Conservation (phyloP, 495 filamentous ascomycete species). For the Cenococcum geophilum region DNA sequence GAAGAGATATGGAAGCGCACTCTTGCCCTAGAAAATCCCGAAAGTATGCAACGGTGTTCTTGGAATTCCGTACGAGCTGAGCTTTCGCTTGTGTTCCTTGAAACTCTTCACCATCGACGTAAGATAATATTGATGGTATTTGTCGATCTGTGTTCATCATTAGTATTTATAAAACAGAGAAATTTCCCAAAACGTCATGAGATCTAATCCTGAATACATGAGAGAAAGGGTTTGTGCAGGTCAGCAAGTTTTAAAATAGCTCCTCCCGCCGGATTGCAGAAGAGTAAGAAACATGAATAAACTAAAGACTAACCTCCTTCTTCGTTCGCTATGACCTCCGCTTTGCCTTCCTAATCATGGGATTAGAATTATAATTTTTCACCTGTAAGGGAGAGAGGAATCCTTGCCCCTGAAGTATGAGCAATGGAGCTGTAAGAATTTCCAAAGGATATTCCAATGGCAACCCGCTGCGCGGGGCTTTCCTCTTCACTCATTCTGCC, state of each 20-base stretch:
- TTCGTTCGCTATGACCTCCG: conserved; percentile 97
- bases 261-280: no score
- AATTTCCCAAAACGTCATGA: neutral
- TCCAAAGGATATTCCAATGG: conserved; percentile 96
- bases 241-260: no score
- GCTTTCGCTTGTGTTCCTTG: conserved; percentile 92
- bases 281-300: no score
- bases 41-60: conserved; percentile 93
- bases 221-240: neutral
- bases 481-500: conserved; percentile 51
- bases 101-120: conserved; percentile 91
- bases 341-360: conserved; percentile 72
- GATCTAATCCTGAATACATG: neutral
- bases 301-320: conserved; percentile 68
- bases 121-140: conserved; percentile 90
- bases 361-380: neutral
- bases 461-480: conserved; percentile 51
- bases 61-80: conserved; percentile 82
- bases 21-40: conserved; percentile 92
- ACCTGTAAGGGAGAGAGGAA: neutral
- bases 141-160: conserved; percentile 66
- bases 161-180: neutral
- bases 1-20: conserved; percentile 41
- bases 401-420: conserved; percentile 60
- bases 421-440: conserved; percentile 98